A percentile compares a stretch with the other conserved stretches of the same genome.
Conservation (phyloP, 331 rosid genomes). For the Quercus tomentella region DNA sequence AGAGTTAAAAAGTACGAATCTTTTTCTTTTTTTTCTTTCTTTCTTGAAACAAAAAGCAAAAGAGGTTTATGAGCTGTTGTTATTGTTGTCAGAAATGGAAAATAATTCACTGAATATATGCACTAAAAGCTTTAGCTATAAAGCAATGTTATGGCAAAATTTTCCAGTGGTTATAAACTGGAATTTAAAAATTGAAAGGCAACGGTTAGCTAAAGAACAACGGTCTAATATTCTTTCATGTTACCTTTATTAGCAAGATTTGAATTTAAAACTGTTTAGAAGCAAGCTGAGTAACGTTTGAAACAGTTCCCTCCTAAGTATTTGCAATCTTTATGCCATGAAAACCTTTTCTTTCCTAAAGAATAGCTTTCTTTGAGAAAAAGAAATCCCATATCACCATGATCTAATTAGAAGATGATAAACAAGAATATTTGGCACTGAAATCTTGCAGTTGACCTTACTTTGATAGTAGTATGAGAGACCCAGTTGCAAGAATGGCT, state of each 20-base stretch:
- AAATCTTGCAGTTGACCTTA: not conserved
- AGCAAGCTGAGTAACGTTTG: slow-evolving; percentile 34
- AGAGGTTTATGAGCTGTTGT: slow-evolving; percentile 37
- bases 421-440: not conserved
- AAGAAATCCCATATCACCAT: slow-evolving; percentile 4
- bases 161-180: slow-evolving; percentile 20
- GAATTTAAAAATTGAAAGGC: slow-evolving; percentile 34
- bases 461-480: slow-evolving; percentile 4
- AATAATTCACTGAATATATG: slow-evolving; percentile 37
- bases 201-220: slow-evolving; percentile 45
- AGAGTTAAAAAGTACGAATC: slow-evolving; percentile 22
- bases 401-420: slow-evolving; percentile 11
- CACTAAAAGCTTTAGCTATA: slow-evolving; percentile 26
- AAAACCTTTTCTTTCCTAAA: slow-evolving; percentile 25
- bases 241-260: slow-evolving; percentile 43
- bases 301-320: slow-evolving; percentile 69
- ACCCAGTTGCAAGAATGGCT: slow-evolving; percentile 36
- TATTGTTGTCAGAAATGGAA: slow-evolving; percentile 30
- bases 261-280: slow-evolving; percentile 53
- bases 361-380: slow-evolving; percentile 27
- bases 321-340: slow-evolving; percentile 21
- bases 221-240: slow-evolving; percentile 39
- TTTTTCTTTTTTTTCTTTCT: slow-evolving; percentile 5
- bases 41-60: slow-evolving; percentile 48
- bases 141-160: slow-evolving; percentile 24